Conservation (phyloP, 192 early-diverging fungal species). For the Entomortierella lignicola region DNA sequence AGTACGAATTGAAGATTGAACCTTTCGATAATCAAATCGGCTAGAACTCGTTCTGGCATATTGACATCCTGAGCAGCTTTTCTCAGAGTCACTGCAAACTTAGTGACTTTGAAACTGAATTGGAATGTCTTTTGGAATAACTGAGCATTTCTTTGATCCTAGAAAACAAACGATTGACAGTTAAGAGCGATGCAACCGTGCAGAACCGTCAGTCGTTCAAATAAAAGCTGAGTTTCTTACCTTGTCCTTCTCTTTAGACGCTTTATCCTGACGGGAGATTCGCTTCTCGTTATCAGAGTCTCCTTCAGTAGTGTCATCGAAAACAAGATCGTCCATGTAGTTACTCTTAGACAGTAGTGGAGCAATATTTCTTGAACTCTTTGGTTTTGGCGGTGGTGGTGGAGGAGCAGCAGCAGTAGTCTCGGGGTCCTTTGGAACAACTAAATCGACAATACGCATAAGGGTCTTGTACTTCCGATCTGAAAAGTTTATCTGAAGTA, state of each 20-base stretch:
- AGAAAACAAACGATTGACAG: neutral
- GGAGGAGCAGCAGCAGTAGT: constrained; percentile 23
- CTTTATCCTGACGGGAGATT: constrained; percentile 4
- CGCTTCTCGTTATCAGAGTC: constrained; percentile 43
- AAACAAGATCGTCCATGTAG: constrained; percentile 41
- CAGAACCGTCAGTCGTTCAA: too few species aligned
- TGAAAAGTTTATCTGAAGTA: constrained; percentile 90
- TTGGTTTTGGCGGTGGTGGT: constrained; percentile 16
- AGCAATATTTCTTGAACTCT: constrained; percentile 17
- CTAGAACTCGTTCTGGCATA: constrained; percentile 64
- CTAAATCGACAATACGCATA: constrained; percentile 83
- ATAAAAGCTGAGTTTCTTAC: neutral
- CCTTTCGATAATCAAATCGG: constrained; percentile 75
- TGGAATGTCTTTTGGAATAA: constrained; percentile 62
- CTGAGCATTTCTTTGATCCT: constrained; percentile 26
- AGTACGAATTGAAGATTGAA: constrained; percentile 77
- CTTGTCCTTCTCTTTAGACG: constrained; percentile 28
- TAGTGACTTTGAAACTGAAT: constrained; percentile 75
- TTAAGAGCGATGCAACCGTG: neutral
- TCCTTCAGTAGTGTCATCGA: constrained; percentile 32
- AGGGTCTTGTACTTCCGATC: constrained; percentile 93
- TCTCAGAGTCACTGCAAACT: constrained; percentile 73
- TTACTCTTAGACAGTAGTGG: constrained; percentile 24
- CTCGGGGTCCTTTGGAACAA: constrained; percentile 59
- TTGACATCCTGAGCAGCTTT: constrained; percentile 61